These are phyloP conservation scores for Pyrus betulifolia DNA, from an alignment of 306 rosid genomes.

Conservation along the genomic window DNA sequence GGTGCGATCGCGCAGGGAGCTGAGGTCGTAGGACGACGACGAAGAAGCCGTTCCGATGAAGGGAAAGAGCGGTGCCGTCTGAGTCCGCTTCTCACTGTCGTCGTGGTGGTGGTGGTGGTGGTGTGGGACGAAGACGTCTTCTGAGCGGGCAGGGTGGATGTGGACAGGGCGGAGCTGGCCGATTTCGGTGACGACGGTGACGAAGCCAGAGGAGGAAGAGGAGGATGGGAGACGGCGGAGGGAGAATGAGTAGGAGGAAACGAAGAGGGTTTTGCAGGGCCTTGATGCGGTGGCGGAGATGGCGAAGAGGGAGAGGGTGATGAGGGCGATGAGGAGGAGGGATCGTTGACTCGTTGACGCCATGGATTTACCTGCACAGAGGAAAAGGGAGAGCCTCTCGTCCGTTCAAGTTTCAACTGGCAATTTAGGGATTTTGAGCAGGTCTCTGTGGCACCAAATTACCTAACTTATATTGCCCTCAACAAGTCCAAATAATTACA, in stretches of 20 bases:
- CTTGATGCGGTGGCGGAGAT: conserved; percentile 43
- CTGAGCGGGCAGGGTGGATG: conserved; percentile 10
- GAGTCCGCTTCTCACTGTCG: background rate
- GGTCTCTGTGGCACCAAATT: background rate
- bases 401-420: background rate
- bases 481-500: background rate
- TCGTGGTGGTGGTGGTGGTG: background rate
- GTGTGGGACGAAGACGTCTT: conserved; percentile 8
- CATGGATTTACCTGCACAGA: conserved; percentile 15
- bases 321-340: conserved; percentile 6
- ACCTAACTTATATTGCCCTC: background rate
- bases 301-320: conserved; percentile 16
- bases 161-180: conserved; percentile 18
- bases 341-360: conserved; percentile 29
- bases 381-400: background rate
- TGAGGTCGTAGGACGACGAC: conserved; percentile 44
- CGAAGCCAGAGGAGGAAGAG: conserved; percentile 21
- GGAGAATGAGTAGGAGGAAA: conserved; percentile 66
- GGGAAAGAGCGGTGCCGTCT: background rate
- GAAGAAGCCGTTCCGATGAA: conserved; percentile 11
- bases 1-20: conserved; percentile 85
- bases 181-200: conserved; percentile 45
- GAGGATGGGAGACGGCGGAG: conserved; percentile 29
- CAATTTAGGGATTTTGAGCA: background rate
- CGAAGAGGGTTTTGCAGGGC: conserved; percentile 63